phyloP scores from a whole-genome alignment of 129 eudicot species.

The Erigeron canadensis region DNA sequence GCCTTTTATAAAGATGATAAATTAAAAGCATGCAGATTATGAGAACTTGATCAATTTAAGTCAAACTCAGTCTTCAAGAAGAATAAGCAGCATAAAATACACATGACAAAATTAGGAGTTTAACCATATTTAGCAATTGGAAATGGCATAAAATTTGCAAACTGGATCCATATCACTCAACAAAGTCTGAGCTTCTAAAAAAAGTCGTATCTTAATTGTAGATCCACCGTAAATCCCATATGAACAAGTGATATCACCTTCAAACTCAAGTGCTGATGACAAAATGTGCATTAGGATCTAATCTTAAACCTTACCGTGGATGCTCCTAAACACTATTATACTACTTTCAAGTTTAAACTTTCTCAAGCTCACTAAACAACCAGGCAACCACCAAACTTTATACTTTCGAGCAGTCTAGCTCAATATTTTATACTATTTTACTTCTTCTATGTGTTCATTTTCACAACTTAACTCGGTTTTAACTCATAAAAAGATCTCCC shows the following conservation, averaged over 20 bases:
- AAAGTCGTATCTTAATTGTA: not conserved
- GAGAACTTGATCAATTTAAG: conserved; percentile 24
- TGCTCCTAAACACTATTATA: no score
- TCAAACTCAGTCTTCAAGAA: not conserved
- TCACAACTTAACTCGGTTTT: no score
- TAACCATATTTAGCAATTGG: not conserved
- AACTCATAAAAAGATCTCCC: no score
- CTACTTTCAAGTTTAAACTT: no score
- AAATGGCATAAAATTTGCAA: conserved; percentile 1
- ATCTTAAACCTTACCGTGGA: no score
- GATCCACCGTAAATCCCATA: conserved; percentile 3
- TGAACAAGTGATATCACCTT: not conserved
- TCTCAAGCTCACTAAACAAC: no score
- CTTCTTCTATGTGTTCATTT: no score
- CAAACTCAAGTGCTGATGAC: conserved; percentile 5
- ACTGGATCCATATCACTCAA: not conserved
- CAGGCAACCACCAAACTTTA: no score
- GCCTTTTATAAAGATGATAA: conserved; percentile 83
- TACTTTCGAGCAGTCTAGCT: no score
- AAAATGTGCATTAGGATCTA: not conserved
- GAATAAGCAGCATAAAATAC: conserved; percentile 7
- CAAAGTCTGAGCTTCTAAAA: not conserved
- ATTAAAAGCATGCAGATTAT: conserved; percentile 41
- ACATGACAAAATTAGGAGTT: conserved; percentile 8
- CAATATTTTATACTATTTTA: no score